Evolutionary conservation across 2,329 filamentous ascomycete species (phyloP).

Genomic region (Dichotomopilus funicola): DNA sequence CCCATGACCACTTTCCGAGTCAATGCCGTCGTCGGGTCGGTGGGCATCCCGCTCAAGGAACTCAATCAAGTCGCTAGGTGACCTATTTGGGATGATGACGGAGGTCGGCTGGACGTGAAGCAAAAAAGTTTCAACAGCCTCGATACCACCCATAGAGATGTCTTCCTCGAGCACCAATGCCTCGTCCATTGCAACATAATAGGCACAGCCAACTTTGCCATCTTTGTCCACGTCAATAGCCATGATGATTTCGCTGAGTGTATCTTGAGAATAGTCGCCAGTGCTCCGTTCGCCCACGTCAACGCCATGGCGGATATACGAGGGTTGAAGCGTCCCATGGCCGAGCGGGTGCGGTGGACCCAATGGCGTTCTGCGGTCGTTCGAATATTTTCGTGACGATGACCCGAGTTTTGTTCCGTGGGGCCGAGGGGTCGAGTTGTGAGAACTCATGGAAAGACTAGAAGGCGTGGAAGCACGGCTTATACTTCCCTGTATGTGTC

Average conservation of each 20-base stretch:
- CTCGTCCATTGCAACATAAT: slow-evolving; percentile 66
- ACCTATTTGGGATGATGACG: slow-evolving; percentile 45
- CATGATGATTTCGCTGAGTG: slow-evolving; percentile 66
- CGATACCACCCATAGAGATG: slow-evolving; percentile 59
- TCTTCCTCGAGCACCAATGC: slow-evolving; percentile 73
- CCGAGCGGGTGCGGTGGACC: neutral
- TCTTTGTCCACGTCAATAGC: slow-evolving; percentile 68
- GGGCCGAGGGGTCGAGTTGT: neutral
- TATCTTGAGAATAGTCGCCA: slow-evolving; percentile 18
- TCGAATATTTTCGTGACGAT: too few relatives aligned
- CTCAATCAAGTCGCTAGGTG: slow-evolving; percentile 36
- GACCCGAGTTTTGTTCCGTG: neutral
- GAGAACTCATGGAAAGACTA: neutral
- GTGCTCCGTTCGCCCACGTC: neutral
- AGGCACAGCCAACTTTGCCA: slow-evolving; percentile 72
- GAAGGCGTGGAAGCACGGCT: neutral
- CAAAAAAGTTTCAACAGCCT: slow-evolving; percentile 58
- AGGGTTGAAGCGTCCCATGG: neutral
- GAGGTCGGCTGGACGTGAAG: slow-evolving; percentile 49
- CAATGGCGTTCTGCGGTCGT: neutral
- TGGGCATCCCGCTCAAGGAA: slow-evolving; percentile 32
- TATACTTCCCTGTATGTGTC: neutral
- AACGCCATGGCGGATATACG: neutral
- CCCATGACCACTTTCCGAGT: slow-evolving; percentile 1
- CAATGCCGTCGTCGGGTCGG: slow-evolving; percentile 24